Base-by-base conservation (phyloP, 1,284 basidiomycete genomes). In the Ustilago tritici region DNA sequence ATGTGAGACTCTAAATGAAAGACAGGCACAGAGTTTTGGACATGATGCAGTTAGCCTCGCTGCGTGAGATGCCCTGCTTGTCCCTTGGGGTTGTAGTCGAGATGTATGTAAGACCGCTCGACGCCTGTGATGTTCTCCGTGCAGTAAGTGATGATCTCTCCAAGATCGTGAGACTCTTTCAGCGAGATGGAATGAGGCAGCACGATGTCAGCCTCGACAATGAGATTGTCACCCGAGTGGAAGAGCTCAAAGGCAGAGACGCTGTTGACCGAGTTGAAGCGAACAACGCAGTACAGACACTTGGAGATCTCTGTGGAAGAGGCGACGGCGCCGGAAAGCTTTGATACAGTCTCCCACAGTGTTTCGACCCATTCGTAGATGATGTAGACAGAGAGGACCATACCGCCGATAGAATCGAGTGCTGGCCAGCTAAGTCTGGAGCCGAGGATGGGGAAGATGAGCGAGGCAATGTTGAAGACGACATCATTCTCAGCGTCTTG, bases 401-500 rank as follows among this genome's bases (percentile, higher is more conserved):
- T 62, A 67, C 77, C 78, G 2, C 84, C 84, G 62, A 86, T 80
- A 1, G 84, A 84, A 65, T 86, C 84, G 36, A 86, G 78, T 0
- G 79, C 65, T 3, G 76, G 78, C 66, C 69, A 64, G 11, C 77
- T 73, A 3, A 82, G 72, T 40, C 75, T 66, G n/a, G 69, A 56
- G 32, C 76, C 81, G 38, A 88, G 49, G 59, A 88, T 87, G 17
- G 89, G 89, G 76, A 90, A 90, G 31, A 88, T 82, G 17, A 90
- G 86, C 8, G 89, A 90, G 77, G 89, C 88, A 32, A 88, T 82
- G 82, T 90, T 90, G 84, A 90, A 88, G 49, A 88, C 88, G 12
- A 87, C 87, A 68, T 89, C 89, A 77, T 89, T 89, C 79, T 89
- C 87, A 9, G 89, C 89, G 72, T 89, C 89, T 61, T 87, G 87